These are phyloP conservation scores for Dianthus caryophyllus DNA, from an alignment of 148 eudicot species.

Conservation along the genomic window DNA sequence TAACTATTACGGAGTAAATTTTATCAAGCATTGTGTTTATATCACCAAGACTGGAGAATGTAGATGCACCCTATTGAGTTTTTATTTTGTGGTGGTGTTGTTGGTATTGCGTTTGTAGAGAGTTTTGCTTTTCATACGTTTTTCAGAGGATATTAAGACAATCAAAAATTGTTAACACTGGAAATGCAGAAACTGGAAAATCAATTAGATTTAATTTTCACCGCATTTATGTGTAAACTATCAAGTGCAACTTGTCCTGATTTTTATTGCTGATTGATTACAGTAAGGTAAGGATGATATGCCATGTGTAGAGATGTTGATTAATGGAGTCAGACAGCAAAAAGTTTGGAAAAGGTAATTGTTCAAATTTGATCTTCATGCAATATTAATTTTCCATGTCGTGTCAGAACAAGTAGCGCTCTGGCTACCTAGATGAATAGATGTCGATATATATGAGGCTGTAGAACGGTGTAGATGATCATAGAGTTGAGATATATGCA, in stretches of 20 bases:
- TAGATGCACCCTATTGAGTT: neutral
- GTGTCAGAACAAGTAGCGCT: neutral
- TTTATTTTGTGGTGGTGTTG: neutral
- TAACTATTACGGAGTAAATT: too few species aligned
- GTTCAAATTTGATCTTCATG: neutral
- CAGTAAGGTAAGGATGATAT: constrained; percentile 40
- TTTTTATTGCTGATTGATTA: constrained; percentile 5
- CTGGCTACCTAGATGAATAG: neutral
- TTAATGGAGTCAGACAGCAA: constrained; percentile 74
- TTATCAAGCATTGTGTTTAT: neutral
- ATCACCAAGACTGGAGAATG: too few species aligned
- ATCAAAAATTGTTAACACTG: too few species aligned
- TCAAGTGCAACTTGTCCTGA: neutral
- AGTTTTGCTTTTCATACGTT: neutral
- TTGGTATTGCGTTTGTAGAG: too few species aligned
- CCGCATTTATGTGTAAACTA: neutral
- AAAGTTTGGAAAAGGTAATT: constrained; percentile 88
- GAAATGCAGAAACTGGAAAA: neutral
- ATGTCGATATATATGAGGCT: neutral
- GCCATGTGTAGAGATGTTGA: constrained; percentile 38
- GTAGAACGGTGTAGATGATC: neutral
- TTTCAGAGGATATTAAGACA: neutral
- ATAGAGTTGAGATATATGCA: neutral
- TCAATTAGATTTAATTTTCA: neutral
- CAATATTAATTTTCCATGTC: neutral